phyloP scores from a whole-genome alignment of 2,329 filamentous ascomycete species.

The Taxawa tesnikishii region DNA sequence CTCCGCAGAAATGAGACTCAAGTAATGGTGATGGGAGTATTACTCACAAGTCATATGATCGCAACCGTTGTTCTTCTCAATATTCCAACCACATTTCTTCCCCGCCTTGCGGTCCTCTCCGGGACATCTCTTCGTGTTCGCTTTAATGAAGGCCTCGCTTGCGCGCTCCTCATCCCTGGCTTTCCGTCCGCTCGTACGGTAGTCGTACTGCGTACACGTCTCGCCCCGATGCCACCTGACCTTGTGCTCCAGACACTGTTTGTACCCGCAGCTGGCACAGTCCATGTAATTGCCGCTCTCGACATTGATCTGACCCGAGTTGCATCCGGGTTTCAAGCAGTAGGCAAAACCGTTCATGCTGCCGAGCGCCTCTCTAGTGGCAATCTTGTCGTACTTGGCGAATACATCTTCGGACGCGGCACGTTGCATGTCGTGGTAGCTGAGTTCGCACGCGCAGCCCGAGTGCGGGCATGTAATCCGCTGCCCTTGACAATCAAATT shows the following conservation, averaged over 20 bases:
- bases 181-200: slow-evolving; percentile 14
- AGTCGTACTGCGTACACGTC: slow-evolving; percentile 27
- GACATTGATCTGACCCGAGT: slow-evolving; percentile 34
- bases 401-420: slow-evolving; percentile 34
- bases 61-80: slow-evolving; percentile 17
- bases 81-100: slow-evolving; percentile 21
- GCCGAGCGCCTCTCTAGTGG: slow-evolving; percentile 31
- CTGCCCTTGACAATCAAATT: slow-evolving; percentile 24
- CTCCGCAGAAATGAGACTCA: background rate
- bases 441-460: slow-evolving; percentile 35
- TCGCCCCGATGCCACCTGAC: slow-evolving; percentile 25
- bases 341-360: slow-evolving; percentile 36
- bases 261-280: slow-evolving; percentile 22
- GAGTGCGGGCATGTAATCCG: slow-evolving; percentile 37
- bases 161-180: slow-evolving; percentile 14
- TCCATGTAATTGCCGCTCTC: slow-evolving; percentile 26
- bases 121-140: slow-evolving; percentile 25
- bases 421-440: slow-evolving; percentile 32
- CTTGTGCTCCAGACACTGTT: slow-evolving; percentile 23
- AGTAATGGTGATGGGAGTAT: background rate
- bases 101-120: no score
- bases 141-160: slow-evolving; percentile 17
- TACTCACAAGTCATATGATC: slow-evolving; percentile 26
- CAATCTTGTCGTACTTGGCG: slow-evolving; percentile 33
- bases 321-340: slow-evolving; percentile 39